Evolutionary conservation across 2,329 filamentous ascomycete genomes (phyloP), one percentile per base, ranked within the genome.

Genomic region (Nemania bipapillata): DNA sequence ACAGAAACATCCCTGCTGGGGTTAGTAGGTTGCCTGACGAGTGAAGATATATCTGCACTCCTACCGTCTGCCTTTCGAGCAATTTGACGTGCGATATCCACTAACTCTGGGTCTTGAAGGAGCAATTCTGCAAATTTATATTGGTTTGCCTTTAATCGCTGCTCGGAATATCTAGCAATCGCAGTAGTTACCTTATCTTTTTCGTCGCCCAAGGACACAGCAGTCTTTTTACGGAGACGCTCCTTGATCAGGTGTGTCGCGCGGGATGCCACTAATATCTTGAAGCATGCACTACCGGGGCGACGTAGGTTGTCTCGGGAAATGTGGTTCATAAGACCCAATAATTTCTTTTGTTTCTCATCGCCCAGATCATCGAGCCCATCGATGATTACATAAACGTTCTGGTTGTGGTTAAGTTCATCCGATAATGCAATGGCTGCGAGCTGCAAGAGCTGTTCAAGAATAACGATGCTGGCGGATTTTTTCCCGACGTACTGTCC

Each of bases 1-100:
- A 66, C 22, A 66, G 53, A 30, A 66, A 66, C 53, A 66, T 66
- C 7, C 64, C 64, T 66, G 7, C 1, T 20, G 17, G 20, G 6
- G 32, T 66, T 61, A 61, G 63, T n/a, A 20, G 8, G 32, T 5
- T 32, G 17, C 28, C 53, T 37, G 17, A 20, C 15, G 11, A 47
- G 35, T 9, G 15, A 20, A 35, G 7, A 15, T 4, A 3, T 2
- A 28, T 65, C 12, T 8, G 11, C 26, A 28, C 11, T 50, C 57
- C 32, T 40, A 61, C 63, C 63, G n/a, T 66, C 56, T 22, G 63
- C 57, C 24, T 61, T 66, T n/a, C 17, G 5, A 30, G 63, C 40
- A 40, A 66, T 22, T 50, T 55, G 37, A 11, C 40, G 56, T 30
- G 63, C 56, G 8, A 66, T 61, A 22, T 37, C 24, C 30, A 32